phyloP scores from a whole-genome alignment of 345 rosid species.

The Gossypioides kirkii region DNA sequence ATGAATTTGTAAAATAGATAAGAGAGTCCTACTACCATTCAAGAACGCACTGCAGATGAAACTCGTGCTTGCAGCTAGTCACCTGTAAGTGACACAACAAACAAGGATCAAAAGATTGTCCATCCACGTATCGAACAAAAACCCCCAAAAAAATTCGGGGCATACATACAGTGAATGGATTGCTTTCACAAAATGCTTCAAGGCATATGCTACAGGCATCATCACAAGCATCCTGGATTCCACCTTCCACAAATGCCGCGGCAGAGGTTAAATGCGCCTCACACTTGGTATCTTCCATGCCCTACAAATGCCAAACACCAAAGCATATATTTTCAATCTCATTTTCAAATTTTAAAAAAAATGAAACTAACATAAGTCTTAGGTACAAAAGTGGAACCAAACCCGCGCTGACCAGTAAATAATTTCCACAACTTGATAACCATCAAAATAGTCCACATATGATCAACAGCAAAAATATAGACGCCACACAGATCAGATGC shows the following conservation, averaged over 20 bases:
- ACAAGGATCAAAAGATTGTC: neutral
- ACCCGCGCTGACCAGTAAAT: neutral
- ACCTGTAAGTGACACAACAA: conserved; percentile 37
- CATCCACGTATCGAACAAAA: conserved; percentile 3
- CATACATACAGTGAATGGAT: conserved; percentile 71
- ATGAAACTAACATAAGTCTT: neutral
- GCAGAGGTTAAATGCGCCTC: conserved; percentile 78
- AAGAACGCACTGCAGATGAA: conserved; percentile 94
- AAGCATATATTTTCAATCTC: neutral
- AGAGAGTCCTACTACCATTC: conserved; percentile 57
- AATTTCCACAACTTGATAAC: neutral
- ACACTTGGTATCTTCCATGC: conserved; percentile 43
- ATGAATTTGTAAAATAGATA: neutral
- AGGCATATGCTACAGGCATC: conserved; percentile 98
- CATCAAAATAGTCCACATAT: neutral
- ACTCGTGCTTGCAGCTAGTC: conserved; percentile 95
- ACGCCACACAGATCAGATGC: neutral
- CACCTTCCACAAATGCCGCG: conserved; percentile 79
- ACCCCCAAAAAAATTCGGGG: neutral
- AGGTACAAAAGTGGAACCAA: neutral
- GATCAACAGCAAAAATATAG: neutral
- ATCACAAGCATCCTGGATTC: conserved; percentile 93
- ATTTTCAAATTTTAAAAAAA: neutral
- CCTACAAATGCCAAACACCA: conserved; percentile 27
- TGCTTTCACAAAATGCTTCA: conserved; percentile 68